phyloP scores from a whole-genome alignment of 768 basidiomycete species.

The Cystobasidium tubakii region DNA sequence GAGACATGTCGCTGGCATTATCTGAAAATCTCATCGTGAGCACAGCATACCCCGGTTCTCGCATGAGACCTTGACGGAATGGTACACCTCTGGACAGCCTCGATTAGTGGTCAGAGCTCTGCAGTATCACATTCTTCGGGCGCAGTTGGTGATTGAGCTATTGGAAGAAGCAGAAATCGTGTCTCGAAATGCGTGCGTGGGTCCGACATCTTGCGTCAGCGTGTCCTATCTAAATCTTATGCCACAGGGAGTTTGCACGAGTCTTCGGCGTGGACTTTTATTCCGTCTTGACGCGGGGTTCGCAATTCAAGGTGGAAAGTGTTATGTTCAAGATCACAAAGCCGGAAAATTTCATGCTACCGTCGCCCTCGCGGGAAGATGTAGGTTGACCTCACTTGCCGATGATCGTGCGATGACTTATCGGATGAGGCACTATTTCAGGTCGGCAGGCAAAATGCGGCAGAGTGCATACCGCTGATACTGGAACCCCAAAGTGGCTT shows the following conservation, averaged over 20 bases:
- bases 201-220: slow-evolving; percentile 53
- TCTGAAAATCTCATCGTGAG: too few species aligned
- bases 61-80: slow-evolving; percentile 58
- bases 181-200: slow-evolving; percentile 65
- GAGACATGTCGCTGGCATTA: background rate
- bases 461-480: slow-evolving; percentile 82
- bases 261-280: slow-evolving; percentile 97
- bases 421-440: slow-evolving; percentile 49
- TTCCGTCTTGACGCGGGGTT: slow-evolving; percentile 87
- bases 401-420: background rate
- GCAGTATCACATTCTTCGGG: slow-evolving; percentile 62
- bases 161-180: slow-evolving; percentile 73
- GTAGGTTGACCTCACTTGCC: slow-evolving; percentile 55
- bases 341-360: slow-evolving; percentile 81
- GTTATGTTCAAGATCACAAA: slow-evolving; percentile 97
- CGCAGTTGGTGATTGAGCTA: slow-evolving; percentile 66
- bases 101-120: slow-evolving; percentile 58
- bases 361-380: slow-evolving; percentile 81
- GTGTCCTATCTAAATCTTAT: background rate
- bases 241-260: slow-evolving; percentile 80
- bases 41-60: slow-evolving; percentile 71
- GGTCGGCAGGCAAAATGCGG: slow-evolving; percentile 94
- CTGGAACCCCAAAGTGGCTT: slow-evolving; percentile 91
- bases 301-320: slow-evolving; percentile 97
- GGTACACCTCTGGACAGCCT: slow-evolving; percentile 63